phyloP scores from a whole-genome alignment of 2,329 filamentous ascomycete genomes.

The Stemphylium lycopersici region DNA sequence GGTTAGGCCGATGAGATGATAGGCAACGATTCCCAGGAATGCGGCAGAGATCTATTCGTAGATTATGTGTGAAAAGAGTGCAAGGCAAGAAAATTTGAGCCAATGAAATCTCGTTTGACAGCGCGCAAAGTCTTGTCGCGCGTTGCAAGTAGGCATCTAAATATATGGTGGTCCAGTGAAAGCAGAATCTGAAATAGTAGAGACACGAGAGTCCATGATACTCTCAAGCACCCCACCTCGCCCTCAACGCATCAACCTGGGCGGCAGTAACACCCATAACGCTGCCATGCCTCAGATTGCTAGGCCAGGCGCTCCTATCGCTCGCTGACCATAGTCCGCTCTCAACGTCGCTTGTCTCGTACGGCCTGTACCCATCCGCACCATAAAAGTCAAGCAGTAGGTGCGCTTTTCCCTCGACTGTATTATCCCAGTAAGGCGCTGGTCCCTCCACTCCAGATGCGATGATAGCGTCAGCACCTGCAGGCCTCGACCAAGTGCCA shows the following conservation, averaged over 20 bases:
- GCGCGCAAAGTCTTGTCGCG: too few species aligned
- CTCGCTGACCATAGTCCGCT: conserved; percentile 57
- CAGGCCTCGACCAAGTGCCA: conserved; percentile 59
- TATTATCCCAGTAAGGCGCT: conserved; percentile 44
- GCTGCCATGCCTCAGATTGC: conserved; percentile 59
- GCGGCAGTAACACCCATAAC: not conserved
- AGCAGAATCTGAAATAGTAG: too few species aligned
- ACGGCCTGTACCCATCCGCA: conserved; percentile 58
- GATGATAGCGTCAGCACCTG: conserved; percentile 53
- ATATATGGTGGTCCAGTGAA: too few species aligned
- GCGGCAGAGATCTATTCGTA: too few species aligned
- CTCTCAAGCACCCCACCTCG: conserved; percentile 27
- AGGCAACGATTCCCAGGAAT: too few species aligned
- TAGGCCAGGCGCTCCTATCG: conserved; percentile 52
- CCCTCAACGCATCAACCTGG: conserved; percentile 51
- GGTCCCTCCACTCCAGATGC: conserved; percentile 36
- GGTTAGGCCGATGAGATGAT: too few species aligned
- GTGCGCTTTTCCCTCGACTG: conserved; percentile 47
- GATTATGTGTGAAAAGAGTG: too few species aligned
- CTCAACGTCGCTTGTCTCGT: conserved; percentile 53
- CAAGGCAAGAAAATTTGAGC: too few species aligned
- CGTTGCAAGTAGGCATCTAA: too few species aligned
- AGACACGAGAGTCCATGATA: too few species aligned
- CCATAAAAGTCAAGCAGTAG: conserved; percentile 53
- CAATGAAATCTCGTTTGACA: too few species aligned